Evolutionary conservation across 192 early-diverging fungal genomes (phyloP).

Genomic region (Piromyces sp.): DNA sequence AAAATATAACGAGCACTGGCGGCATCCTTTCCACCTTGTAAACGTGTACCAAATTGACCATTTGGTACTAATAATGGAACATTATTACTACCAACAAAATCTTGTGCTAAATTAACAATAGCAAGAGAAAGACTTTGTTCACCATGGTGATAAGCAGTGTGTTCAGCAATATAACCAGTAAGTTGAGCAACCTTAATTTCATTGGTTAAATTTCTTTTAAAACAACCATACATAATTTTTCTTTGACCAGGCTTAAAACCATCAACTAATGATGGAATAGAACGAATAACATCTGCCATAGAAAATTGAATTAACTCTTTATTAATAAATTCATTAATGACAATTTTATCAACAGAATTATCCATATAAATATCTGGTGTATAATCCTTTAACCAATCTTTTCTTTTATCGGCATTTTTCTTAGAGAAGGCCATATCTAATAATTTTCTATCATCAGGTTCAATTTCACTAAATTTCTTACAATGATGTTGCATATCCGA

Average conservation of each 20-base stretch:
- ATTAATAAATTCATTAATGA: conserved; percentile 84
- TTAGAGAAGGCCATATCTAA: conserved; percentile 97
- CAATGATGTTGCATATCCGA: conserved; percentile 55
- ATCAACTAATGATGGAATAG: conserved; percentile 85
- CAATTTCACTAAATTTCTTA: conserved; percentile 49
- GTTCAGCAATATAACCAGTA: conserved; percentile 73
- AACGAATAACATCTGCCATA: conserved; percentile 84
- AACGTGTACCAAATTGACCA: conserved; percentile 84
- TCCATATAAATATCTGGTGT: conserved; percentile 78
- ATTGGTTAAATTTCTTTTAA: conserved; percentile 58
- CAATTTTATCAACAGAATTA: conserved; percentile 54
- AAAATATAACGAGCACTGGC: conserved; percentile 96
- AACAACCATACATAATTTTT: conserved; percentile 75
- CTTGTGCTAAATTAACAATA: conserved; percentile 83
- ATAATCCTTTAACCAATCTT: conserved; percentile 74
- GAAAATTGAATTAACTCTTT: conserved; percentile 86
- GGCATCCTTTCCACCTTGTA: conserved; percentile 80
- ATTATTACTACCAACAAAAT: conserved; percentile 87
- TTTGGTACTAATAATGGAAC: conserved; percentile 61
- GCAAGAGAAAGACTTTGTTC: conserved; percentile 65
- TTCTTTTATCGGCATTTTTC: conserved; percentile 80
- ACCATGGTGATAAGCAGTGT: conserved; percentile 88
- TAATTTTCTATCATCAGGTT: conserved; percentile 45
- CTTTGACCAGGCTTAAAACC: conserved; percentile 93
- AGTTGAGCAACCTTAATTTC: conserved; percentile 62